Conservation (phyloP, 2,329 filamentous ascomycete genomes). For the Sporothrix pseudoabietina region DNA sequence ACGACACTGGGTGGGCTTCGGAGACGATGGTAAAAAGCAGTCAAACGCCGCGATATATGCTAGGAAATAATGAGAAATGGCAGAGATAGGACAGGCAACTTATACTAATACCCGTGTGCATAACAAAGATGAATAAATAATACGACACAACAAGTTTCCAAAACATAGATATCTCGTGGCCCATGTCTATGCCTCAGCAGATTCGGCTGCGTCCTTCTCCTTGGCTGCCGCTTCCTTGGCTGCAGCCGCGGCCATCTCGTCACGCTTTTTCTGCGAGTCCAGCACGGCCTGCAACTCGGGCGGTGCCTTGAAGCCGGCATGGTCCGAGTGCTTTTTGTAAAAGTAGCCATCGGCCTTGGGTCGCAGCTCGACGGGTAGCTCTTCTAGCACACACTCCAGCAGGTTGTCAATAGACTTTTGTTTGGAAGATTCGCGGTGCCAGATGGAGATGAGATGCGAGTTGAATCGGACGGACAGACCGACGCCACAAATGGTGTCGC, state of each 20-base stretch:
- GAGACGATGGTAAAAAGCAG: not conserved
- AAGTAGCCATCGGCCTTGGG: conserved; percentile 73
- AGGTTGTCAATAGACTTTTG: conserved; percentile 76
- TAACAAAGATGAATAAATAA: not conserved
- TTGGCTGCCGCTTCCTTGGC: conserved; percentile 12
- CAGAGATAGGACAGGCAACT: not conserved
- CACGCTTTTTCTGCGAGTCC: conserved; percentile 57
- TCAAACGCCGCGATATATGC: conserved; percentile 28
- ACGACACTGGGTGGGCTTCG: not conserved
- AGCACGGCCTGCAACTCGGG: conserved; percentile 60
- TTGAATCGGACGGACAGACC: conserved; percentile 88
- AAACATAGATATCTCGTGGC: not conserved
- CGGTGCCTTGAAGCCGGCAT: conserved; percentile 74
- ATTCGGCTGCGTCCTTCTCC: not conserved
- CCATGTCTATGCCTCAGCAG: not conserved
- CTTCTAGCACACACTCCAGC: conserved; percentile 70
- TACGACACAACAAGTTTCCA: not conserved
- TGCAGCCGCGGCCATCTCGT: conserved; percentile 40
- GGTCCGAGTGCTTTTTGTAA: conserved; percentile 89
- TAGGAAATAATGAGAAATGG: conserved; percentile 13
- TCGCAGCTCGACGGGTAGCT: conserved; percentile 70
- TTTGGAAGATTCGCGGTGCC: conserved; percentile 87
- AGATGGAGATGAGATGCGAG: conserved; percentile 83
- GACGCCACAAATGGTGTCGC: conserved; percentile 86
- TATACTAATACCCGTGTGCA: not conserved